Base-by-base conservation (phyloP, 1,284 basidiomycete species). In the Neolentinus lepideus region DNA sequence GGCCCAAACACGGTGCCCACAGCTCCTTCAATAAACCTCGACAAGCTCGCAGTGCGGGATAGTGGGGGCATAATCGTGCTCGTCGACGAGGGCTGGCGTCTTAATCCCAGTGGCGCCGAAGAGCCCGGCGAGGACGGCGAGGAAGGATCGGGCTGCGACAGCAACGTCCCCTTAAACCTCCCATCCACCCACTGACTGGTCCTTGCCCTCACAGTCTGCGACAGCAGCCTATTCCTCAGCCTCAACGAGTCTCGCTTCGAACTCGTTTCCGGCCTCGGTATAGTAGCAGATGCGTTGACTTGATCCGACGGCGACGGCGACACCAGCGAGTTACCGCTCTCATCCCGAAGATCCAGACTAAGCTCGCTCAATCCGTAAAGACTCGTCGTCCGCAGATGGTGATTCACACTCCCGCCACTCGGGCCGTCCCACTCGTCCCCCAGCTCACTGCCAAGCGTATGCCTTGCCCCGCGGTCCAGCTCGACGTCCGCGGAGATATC, bases 401-500 rank as follows among this genome's bases (percentile, higher is more conserved):
- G 68, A 54, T 74, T 74, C 25, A 64, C 67, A 1, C 67, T 66
- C 31, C 65, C 65, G n/a, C 66, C 62, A 50, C 70, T 70, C 73
- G 73, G n/a, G 19, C 73, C 72, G 12, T 71, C 73, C 58, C 65
- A 73, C 53, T 73, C 67, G 50, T 65, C 69, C 6, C 74, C 75
- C 2, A 88, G 71, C 64, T 88, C 85, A 56, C 75, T 79, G 35
- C 79, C 77, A 0, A 88, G 72, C 0, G 80, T 83, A n/a, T 69
- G 76, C 0, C 61, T n/a, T n/a, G n/a, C n/a, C n/a, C n/a, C n/a
- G n/a, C n/a, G n/a, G n/a, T n/a, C 58, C 38, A 16, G 16, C 38
- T 43, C 38, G 8, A n/a, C 16, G 21, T 55, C 29, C 59, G 62
- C 27, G 4, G 56, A 21, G 61, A 64, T 29, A 24, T 58, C 63